Evolutionary conservation across 2,329 filamentous ascomycete species (phyloP), one percentile per base, ranked within the genome.

Genomic region (Phyllosticta ampelicida): DNA sequence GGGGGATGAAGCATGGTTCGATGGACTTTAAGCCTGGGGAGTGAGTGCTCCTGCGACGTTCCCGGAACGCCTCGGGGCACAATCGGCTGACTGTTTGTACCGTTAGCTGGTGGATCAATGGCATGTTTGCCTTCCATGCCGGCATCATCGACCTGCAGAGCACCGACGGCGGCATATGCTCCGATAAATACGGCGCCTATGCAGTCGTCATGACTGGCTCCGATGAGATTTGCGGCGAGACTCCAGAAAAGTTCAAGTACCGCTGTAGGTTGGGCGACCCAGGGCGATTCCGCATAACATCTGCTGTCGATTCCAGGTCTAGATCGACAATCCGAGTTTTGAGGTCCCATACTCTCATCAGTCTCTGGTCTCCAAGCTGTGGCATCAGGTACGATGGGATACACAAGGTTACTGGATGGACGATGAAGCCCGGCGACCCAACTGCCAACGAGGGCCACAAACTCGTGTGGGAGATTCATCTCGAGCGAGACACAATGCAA

Each of bases 61-160:
- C 1, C 5, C 9, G n/a, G n/a, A n/a, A 30, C 21, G 29, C 1
- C 23, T 18, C 50, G 55, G n/a, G 4, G 10, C 5, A 8, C 18
- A 53, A 19, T 11, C 19, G 13, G 19, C 18, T 51, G 29, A 55
- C 29, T n/a, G 10, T 28, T n/a, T 9, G 13, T 20, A 13, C 10
- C 19, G 26, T n/a, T 50, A 78, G 76, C 26, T 79, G 77, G 77
- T 79, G 77, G 77, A 75, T 79, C 61, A 76, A 72, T 54, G 62
- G 73, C 21, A 64, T 77, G 13, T 78, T 78, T 60, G 77, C 77
- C 6, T 72, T 74, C 50, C 70, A 73, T 29, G 75, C 71, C 52
- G 76, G 77, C 49, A 78, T 79, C 52, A 76, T 78, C 59, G 74
- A 77, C 58, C 66, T 70, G 28, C 67, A 68, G 18, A 68, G 70